Evolutionary conservation across 2,329 filamentous ascomycete species (phyloP).

Genomic region (Fusarium euwallaceae): DNA sequence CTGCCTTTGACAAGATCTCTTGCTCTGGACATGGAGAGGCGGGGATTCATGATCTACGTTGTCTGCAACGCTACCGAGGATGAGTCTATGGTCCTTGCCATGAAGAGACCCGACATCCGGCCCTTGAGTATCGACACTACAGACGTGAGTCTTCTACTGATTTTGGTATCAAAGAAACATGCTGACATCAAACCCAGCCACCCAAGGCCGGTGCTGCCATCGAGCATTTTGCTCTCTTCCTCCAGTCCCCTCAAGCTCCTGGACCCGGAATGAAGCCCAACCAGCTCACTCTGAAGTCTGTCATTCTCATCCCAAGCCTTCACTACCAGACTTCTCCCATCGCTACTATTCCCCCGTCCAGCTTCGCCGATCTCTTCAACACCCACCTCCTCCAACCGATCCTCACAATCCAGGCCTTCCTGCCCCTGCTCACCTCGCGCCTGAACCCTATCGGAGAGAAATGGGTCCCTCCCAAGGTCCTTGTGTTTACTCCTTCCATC

Average conservation of each 20-base stretch:
- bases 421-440: constrained; percentile 79
- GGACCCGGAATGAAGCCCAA: constrained; percentile 82
- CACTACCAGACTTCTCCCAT: constrained; percentile 87
- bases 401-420: constrained; percentile 87
- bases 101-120: constrained; percentile 85
- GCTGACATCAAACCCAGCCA: constrained; percentile 63
- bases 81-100: constrained; percentile 80
- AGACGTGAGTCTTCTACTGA: constrained; percentile 68
- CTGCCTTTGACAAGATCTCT: constrained; percentile 87
- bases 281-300: constrained; percentile 79
- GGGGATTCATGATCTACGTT: constrained; percentile 94
- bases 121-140: constrained; percentile 86
- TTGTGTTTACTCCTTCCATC: constrained; percentile 84
- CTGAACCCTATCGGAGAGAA: constrained; percentile 66
- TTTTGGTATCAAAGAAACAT: neutral
- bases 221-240: constrained; percentile 77
- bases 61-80: constrained; percentile 89
- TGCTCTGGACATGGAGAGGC: constrained; percentile 86
- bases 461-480: constrained; percentile 72
- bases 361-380: constrained; percentile 91
- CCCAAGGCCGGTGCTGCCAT: constrained; percentile 76
- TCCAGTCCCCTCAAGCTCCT: constrained; percentile 81
- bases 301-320: constrained; percentile 86
- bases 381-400: constrained; percentile 92
- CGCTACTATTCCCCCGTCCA: constrained; percentile 84